Evolutionary conservation across 1,284 basidiomycete species (phyloP), one percentile per base, ranked within the genome.

Genomic region (Coniferiporia sulphurascens): DNA sequence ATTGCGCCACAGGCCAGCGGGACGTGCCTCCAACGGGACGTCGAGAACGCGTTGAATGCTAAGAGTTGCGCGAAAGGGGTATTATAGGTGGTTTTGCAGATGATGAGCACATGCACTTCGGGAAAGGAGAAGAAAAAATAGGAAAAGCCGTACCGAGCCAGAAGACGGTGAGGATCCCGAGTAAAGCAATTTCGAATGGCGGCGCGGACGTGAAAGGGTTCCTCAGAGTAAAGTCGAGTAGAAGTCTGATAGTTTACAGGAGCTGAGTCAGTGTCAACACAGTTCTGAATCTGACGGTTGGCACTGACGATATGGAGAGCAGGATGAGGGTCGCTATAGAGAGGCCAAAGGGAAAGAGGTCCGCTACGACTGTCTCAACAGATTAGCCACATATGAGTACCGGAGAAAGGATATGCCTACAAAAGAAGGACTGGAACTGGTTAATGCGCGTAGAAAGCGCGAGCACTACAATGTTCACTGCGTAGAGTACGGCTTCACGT

Each of bases 11-110:
- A 84, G 32, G 73, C 65, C 59, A 80, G 68, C 4, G 81, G 79
- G 36, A 82, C 71, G 49, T 73, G 65, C 38, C 67, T 65, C 82
- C 82, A 85, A 43, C 82, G 78, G 15, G 78, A 75, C 10, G 80
- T 84, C 0, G 83, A 84, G 68, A 85, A 85, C 6, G 78, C 75
- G 64, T 82, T 84, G 74, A 82, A 81, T 1, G 76, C 82, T 85
- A 56, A 10, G 48, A 27, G 56, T 43, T 44, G 38, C 12, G 38
- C 15, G 15, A 41, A 10, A 15, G 38, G 38, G 7, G 9, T 41
- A 4, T 15, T 41, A 15, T 15, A 4, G 38, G 38, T 12, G 38
- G 15, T 41, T 9, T 55, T 17, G 56, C 35, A 36, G 22, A 8
- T 34, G 36, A 50, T 32, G 45, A 43, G 36, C 6, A 32, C 13